phyloP scores from a whole-genome alignment of 495 filamentous ascomycete species.

The Neurospora discreta region DNA sequence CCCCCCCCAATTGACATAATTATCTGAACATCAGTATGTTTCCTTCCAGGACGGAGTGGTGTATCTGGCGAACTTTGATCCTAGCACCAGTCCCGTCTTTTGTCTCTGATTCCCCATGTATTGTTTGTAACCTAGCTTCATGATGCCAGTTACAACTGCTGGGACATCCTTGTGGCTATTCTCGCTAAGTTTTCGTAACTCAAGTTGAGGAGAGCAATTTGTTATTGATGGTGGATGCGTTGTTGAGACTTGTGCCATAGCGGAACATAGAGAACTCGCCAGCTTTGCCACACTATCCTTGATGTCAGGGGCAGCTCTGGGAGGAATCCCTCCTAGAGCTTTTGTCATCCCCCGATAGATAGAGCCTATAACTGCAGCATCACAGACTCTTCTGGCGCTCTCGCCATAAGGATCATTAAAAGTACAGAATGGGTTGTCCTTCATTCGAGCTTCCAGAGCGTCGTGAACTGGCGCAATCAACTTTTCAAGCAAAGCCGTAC shows the following conservation, averaged over 20 bases:
- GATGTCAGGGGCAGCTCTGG: neutral
- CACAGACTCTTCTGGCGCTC: neutral
- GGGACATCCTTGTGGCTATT: neutral
- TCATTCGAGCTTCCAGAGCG: neutral
- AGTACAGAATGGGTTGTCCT: neutral
- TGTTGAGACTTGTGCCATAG: neutral
- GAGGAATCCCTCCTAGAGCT: neutral
- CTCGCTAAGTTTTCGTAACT: neutral
- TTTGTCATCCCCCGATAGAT: neutral
- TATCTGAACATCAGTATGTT: too few species aligned
- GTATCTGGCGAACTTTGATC: neutral
- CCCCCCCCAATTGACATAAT: too few species aligned
- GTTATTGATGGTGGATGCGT: too few species aligned
- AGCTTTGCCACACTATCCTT: neutral
- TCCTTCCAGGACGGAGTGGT: too few species aligned
- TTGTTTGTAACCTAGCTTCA: neutral
- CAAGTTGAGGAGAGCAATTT: neutral
- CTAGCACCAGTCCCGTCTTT: neutral
- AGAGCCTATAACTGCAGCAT: neutral
- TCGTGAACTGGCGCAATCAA: neutral
- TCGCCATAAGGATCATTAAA: neutral
- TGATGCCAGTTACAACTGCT: neutral
- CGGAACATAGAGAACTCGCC: neutral
- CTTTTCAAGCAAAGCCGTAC: neutral
- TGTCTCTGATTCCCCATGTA: neutral